Evolutionary conservation across 2,329 filamentous ascomycete species (phyloP), one percentile per base, ranked within the genome.

Genomic region (Colletotrichum truncatum): DNA sequence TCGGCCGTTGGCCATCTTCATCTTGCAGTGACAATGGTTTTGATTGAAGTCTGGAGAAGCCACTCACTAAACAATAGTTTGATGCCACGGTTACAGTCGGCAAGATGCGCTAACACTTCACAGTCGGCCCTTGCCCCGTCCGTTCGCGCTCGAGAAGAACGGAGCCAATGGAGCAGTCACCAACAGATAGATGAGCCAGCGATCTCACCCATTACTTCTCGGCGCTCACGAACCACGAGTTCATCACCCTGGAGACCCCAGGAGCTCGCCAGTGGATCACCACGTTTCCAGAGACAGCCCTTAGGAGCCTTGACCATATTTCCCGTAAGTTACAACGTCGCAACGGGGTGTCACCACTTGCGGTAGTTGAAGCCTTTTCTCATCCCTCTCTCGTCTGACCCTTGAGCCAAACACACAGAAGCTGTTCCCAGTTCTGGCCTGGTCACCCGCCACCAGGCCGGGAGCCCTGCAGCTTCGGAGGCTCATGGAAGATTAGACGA

Each of bases 401-500:
- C 57, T 57, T 34, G 41, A n/a, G 30, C 21, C 11, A 32, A 48
- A 39, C 14, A 25, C n/a, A 8, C 21, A 53, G 43, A 65, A 46
- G 41, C 28, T 43, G 32, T 55, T 61, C 41, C 56, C 61, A 30
- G 46, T 59, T 67, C 60, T 41, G 64, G 60, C 46, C 32, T 54
- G 59, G 64, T 56, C 46, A 38, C 36, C 38, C 64, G 32, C 36
- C 23, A 43, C 38, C 46, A 30, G 34, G 41, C 57, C 38, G 36
- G 49, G 57, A 57, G 54, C 57, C 54, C 61, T 60, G 54, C 60
- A 55, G 23, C 23, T 21, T 45, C 23, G 49, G 38, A 59, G 34
- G 39, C 49, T 49, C 54, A 16, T 67, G 43, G 63, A 67, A 68
- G 58, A 68, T 64, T 68, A 54, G 57, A 54, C 30, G 57, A 51